phyloP scores from a whole-genome alignment of 352 stramenopile genomes.

The Phytophthora kernoviae region DNA sequence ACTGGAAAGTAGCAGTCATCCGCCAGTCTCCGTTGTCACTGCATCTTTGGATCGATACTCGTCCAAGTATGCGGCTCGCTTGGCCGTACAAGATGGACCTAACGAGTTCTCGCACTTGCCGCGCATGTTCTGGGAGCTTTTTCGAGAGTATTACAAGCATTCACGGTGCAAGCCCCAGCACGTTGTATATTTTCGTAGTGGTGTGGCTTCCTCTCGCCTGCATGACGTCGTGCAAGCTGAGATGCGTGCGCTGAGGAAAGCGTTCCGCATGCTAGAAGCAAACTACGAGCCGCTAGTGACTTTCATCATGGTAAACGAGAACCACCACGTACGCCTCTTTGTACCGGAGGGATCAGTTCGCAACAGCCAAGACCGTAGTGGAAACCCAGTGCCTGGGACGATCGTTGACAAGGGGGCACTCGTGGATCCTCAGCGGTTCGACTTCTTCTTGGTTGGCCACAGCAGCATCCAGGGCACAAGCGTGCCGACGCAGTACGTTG shows the following conservation, averaged over 20 bases:
- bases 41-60: constrained; percentile 61
- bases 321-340: constrained; percentile 72
- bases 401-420: constrained; percentile 63
- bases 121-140: constrained; percentile 53
- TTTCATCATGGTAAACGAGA: constrained; percentile 76
- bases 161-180: constrained; percentile 57
- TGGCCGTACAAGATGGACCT: constrained; percentile 27
- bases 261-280: constrained; percentile 52
- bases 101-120: constrained; percentile 49
- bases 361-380: constrained; percentile 40
- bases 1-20: constrained; percentile 32
- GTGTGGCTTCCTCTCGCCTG: constrained; percentile 68
- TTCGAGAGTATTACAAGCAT: constrained; percentile 61
- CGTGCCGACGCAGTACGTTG: constrained; percentile 68
- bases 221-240: constrained; percentile 58
- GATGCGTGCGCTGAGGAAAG: constrained; percentile 62
- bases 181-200: constrained; percentile 77
- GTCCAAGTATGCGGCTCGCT: constrained; percentile 46
- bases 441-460: constrained; percentile 81
- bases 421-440: constrained; percentile 63
- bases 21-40: constrained; percentile 56
- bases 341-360: constrained; percentile 10
- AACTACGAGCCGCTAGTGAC: constrained; percentile 64
- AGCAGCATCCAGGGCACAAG: constrained; percentile 71
- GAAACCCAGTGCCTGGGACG: constrained; percentile 50